Evolutionary conservation across 1,139 yeast species (phyloP).

Genomic region (Taphrina pruni): DNA sequence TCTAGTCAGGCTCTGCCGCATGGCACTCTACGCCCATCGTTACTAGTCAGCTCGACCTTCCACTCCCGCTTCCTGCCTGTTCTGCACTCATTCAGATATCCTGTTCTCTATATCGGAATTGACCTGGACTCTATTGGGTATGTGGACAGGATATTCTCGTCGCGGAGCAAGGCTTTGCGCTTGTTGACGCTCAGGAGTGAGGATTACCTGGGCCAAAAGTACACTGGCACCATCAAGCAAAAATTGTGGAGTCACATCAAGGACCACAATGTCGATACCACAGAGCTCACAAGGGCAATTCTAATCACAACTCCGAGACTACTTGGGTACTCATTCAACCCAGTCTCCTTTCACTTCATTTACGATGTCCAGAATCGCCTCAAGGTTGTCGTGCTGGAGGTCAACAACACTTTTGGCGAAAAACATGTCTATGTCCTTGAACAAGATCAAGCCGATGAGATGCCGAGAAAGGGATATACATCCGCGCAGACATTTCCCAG

Average conservation of each 20-base stretch:
- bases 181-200: constrained; percentile 11
- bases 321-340: constrained; percentile 40
- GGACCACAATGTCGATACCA: constrained; percentile 28
- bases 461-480: constrained; percentile 19
- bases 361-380: constrained; percentile 18
- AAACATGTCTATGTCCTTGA: constrained; percentile 35
- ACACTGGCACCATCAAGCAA: constrained; percentile 27
- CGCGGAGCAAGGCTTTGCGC: constrained; percentile 14
- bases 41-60: constrained; percentile 25
- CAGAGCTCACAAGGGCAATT: constrained; percentile 8
- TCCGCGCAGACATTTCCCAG: constrained; percentile 32
- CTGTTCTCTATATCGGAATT: constrained; percentile 30
- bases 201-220: constrained; percentile 27
- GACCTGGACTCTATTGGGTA: constrained; percentile 26
- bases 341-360: constrained; percentile 38
- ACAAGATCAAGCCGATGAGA: constrained; percentile 7
- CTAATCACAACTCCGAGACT: constrained; percentile 37
- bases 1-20: not conserved
- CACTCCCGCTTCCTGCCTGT: constrained; percentile 39
- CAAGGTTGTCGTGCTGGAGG: constrained; percentile 31
- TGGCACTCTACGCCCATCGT: not conserved
- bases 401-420: constrained; percentile 40
- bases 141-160: constrained; percentile 14
- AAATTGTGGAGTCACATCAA: constrained; percentile 29
- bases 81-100: constrained; percentile 32